A percentile compares a stretch with the other conserved stretches of the same genome.
Conservation (phyloP, 2,329 filamentous ascomycete species). For the Botrytis deweyae region DNA sequence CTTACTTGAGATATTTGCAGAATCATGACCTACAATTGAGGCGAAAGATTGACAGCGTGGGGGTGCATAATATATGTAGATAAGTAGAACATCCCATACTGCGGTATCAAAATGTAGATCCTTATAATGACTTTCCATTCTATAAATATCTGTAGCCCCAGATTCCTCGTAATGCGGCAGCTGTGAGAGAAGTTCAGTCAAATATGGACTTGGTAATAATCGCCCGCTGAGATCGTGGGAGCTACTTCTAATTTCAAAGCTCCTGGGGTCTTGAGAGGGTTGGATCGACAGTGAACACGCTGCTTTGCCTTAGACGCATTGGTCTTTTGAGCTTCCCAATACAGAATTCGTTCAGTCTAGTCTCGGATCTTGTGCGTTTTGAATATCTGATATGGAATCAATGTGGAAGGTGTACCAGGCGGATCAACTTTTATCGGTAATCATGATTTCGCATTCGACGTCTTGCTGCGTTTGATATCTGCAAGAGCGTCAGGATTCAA, state of each 20-base stretch:
- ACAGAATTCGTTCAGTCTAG: not conserved
- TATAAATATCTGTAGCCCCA: not conserved
- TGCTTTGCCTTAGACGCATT: not conserved
- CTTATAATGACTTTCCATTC: not conserved
- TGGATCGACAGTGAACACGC: not conserved
- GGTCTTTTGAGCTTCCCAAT: not conserved
- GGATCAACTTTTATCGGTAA: not conserved
- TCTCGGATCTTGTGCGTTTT: not conserved
- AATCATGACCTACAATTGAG: not conserved
- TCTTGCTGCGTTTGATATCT: not conserved
- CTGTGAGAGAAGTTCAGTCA: not conserved
- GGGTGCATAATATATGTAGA: not conserved
- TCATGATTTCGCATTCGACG: not conserved
- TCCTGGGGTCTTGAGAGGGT: not conserved
- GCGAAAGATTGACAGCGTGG: not conserved
- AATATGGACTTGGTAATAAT: not conserved
- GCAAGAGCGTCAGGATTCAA: not conserved
- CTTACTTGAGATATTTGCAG: not conserved
- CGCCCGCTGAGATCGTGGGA: not conserved
- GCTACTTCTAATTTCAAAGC: not conserved
- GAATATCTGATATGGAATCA: not conserved
- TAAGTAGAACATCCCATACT: not conserved
- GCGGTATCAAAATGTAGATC: not conserved
- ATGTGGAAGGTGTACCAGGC: not conserved
- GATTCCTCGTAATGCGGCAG: not conserved